Base-by-base conservation (phyloP, 805 yeast genomes). In the Cyberlindnera americana region DNA sequence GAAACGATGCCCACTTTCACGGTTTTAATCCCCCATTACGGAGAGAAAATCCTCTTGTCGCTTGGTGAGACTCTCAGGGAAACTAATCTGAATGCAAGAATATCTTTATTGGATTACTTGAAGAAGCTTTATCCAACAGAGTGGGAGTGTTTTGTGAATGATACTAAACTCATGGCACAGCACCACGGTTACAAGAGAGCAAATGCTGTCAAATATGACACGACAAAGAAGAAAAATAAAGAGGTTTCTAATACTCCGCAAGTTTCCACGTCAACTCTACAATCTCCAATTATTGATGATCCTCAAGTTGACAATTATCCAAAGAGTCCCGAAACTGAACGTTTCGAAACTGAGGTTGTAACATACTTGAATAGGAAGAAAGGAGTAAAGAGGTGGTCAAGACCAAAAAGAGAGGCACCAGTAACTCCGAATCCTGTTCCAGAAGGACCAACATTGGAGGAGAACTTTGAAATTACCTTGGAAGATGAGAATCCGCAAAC, bases 11-110 rank as follows among this genome's bases (percentile, higher is more conserved):
- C 95, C 1, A 66, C 84, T 0, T 87, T 87, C 52, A 79, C 95
- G 0, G 96, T 89, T 4, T 67, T 89, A 54, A 75, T 89, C 27
- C 97, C 97, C 8, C 96, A 89, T 59, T 89, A 83, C 60, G 71
- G 82, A 4, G 97, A 89, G 60, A 88, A 82, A 62, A 86, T 89
- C 35, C 68, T 83, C 18, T 65, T 88, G 36, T 75, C 87, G 3
- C 67, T 89, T 47, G 77, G 76, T 50, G 96, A 89, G 57, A 78
- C 87, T 15, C 85, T 89, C 43, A 77, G 78, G 50, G 87, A 81
- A 59, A 73, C 69, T 15, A 80, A 76, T 46, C 73, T 70, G 34
- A 72, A 72, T 49, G 72, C 55, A 73, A 73, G 50, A 93, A 87
- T 63, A 93, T 83, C 95, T 0, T 61, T 85, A n/a, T 64, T 88